Evolutionary conservation across 1,139 yeast genomes (phyloP).

Genomic region (Chernovozyma aurita): DNA sequence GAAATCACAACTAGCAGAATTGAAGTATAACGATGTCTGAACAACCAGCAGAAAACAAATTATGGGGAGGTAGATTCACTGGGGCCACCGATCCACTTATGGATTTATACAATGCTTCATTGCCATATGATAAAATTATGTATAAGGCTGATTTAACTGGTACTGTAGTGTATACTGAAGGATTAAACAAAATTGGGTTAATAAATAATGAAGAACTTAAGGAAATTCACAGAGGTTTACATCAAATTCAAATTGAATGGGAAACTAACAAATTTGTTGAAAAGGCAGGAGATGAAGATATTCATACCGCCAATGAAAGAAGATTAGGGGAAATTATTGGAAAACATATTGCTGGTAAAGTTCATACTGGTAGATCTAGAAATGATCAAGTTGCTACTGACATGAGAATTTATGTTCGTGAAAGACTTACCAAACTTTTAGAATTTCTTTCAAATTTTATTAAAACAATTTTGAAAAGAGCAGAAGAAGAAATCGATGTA

Average conservation of each 20-base stretch:
- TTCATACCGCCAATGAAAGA: constrained; percentile 98
- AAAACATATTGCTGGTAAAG: constrained; percentile 89
- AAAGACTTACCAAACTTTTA: constrained; percentile 59
- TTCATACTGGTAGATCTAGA: constrained; percentile 97
- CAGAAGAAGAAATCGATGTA: constrained; percentile 78
- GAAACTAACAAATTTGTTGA: constrained; percentile 64
- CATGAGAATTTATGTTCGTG: constrained; percentile 91
- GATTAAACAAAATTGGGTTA: constrained; percentile 73
- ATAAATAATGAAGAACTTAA: constrained; percentile 65
- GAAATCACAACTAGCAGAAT: too few species aligned
- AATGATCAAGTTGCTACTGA: constrained; percentile 99
- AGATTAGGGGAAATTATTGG: constrained; percentile 95
- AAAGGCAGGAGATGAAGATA: constrained; percentile 93
- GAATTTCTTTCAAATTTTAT: constrained; percentile 59
- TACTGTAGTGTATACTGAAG: constrained; percentile 87
- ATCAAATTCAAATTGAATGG: constrained; percentile 77
- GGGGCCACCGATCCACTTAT: constrained; percentile 95
- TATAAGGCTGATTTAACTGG: constrained; percentile 92
- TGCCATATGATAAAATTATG: constrained; percentile 94
- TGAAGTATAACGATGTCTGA: constrained; percentile 22
- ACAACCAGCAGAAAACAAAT: constrained; percentile 53
- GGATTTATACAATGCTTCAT: constrained; percentile 94
- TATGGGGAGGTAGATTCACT: constrained; percentile 99
- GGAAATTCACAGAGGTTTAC: constrained; percentile 81
- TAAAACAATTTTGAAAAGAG: constrained; percentile 65